A percentile compares a stretch with the other conserved stretches of the same genome.
These are phyloP conservation scores for Gelatoporia subvermispora DNA, from an alignment of 768 basidiomycete genomes.

Conservation along the genomic window DNA sequence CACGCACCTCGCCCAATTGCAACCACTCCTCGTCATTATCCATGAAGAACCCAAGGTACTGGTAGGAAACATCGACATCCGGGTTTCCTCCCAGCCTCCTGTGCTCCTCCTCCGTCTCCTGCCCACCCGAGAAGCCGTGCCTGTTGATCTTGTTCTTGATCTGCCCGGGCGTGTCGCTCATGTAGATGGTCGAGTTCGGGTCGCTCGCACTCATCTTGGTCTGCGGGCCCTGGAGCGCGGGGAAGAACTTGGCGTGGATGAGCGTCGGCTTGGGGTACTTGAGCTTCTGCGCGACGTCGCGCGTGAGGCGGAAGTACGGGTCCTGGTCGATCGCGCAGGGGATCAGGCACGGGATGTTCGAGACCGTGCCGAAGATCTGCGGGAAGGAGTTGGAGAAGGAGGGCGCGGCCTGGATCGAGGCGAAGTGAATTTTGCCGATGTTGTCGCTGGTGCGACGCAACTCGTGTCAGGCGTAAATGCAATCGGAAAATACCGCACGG, in stretches of 20 bases:
- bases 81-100: slow-evolving; percentile 82
- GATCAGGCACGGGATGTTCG: slow-evolving; percentile 88
- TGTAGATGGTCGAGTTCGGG: slow-evolving; percentile 88
- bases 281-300: slow-evolving; percentile 90
- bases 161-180: slow-evolving; percentile 88
- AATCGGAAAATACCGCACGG: not conserved
- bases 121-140: slow-evolving; percentile 94
- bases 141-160: slow-evolving; percentile 98
- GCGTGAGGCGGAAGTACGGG: slow-evolving; percentile 95
- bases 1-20: slow-evolving; percentile 65
- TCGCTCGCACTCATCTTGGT: slow-evolving; percentile 99
- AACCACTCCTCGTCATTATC: slow-evolving; percentile 90
- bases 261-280: slow-evolving; percentile 94
- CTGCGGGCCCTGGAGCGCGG: slow-evolving; percentile 94
- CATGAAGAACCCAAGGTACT: slow-evolving; percentile 92
- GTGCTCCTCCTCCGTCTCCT: slow-evolving; percentile 96
- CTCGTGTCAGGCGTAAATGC: not conserved
- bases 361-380: slow-evolving; percentile 83
- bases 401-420: slow-evolving; percentile 90
- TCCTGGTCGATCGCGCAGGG: slow-evolving; percentile 99
- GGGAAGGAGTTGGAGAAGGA: slow-evolving; percentile 99
- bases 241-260: slow-evolving; percentile 96
- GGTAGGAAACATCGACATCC: slow-evolving; percentile 93
- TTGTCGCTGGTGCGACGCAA: slow-evolving; percentile 74
- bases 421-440: slow-evolving; percentile 97